These are phyloP conservation scores for Phytophthora niederhauseri DNA, from an alignment of 352 stramenopile genomes.

Conservation along the genomic window DNA sequence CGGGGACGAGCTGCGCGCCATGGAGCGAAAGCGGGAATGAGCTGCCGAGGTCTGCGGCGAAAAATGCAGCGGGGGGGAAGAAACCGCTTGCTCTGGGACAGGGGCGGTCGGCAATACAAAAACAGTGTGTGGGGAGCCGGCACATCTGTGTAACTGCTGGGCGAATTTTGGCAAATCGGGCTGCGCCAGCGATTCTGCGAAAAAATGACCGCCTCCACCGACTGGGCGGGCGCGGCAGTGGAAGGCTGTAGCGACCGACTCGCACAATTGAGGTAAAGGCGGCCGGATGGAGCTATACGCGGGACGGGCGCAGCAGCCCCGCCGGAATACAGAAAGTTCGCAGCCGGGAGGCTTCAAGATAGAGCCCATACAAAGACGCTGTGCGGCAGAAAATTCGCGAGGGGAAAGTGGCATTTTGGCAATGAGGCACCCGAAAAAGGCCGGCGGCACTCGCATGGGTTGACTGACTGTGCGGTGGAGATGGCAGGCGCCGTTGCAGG, in stretches of 20 bases:
- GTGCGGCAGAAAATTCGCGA: slow-evolving; percentile 7
- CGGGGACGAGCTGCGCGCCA: slow-evolving; percentile 66
- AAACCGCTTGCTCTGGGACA: slow-evolving; percentile 44
- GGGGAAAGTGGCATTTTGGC: slow-evolving; percentile 4
- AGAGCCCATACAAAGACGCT: slow-evolving; percentile 7
- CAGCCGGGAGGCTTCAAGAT: slow-evolving; percentile 17
- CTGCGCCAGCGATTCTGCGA: slow-evolving; percentile 15
- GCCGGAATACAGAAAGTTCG: slow-evolving; percentile 22
- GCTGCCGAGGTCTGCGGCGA: slow-evolving; percentile 14
- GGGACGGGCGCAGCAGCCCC: slow-evolving; percentile 1
- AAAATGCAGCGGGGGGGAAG: slow-evolving; percentile 31
- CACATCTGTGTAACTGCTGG: slow-evolving; percentile 37
- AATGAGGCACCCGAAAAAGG: background rate
- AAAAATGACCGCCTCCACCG: slow-evolving; percentile 11
- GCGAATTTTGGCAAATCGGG: slow-evolving; percentile 37
- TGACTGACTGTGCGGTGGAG: background rate
- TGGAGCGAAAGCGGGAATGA: slow-evolving; percentile 53
- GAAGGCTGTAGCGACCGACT: background rate
- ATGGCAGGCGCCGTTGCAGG: no score
- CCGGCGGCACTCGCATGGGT: background rate
- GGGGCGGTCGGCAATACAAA: slow-evolving; percentile 36
- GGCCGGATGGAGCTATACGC: background rate
- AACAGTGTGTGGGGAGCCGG: slow-evolving; percentile 28
- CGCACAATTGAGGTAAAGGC: background rate
- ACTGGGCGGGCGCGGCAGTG: background rate